These are phyloP conservation scores for Sarcomyxa edulis DNA, from an alignment of 768 basidiomycete species.

Conservation along the genomic window DNA sequence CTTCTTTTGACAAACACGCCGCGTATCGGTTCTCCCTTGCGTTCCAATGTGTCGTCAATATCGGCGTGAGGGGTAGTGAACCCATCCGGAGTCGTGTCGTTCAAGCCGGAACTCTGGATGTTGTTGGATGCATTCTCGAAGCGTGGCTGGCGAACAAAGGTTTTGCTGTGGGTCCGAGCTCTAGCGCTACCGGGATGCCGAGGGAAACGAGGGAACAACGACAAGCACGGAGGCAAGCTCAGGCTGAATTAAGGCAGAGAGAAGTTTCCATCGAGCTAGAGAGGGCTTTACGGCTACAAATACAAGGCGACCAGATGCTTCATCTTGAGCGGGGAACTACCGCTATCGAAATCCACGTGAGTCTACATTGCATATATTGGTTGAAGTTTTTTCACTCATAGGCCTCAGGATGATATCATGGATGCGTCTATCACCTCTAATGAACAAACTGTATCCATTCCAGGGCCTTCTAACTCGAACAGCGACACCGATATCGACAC, in stretches of 20 bases:
- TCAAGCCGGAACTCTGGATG: constrained; percentile 89
- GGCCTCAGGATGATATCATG: constrained; percentile 19
- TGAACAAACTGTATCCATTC: constrained; percentile 8
- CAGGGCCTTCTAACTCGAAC: constrained; percentile 42
- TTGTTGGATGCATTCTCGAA: constrained; percentile 90
- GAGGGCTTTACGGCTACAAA: constrained; percentile 51
- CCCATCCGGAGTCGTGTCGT: constrained; percentile 88
- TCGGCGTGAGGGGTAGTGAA: constrained; percentile 93
- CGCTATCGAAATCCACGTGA: constrained; percentile 6
- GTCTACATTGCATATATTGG: background rate
- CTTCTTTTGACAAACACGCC: constrained; percentile 72
- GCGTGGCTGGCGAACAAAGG: constrained; percentile 89
- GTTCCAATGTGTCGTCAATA: constrained; percentile 96
- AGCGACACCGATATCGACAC: constrained; percentile 59
- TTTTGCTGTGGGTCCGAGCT: constrained; percentile 78
- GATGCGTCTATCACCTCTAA: constrained; percentile 18
- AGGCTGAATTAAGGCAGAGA: constrained; percentile 49
- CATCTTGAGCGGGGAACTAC: background rate
- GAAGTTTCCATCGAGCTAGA: constrained; percentile 57
- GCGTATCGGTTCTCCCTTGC: constrained; percentile 89
- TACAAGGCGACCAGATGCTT: constrained; percentile 26
- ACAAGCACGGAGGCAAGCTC: constrained; percentile 52
- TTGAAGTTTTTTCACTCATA: background rate
- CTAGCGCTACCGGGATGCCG: constrained; percentile 68
- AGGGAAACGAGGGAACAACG: constrained; percentile 75